A percentile compares a stretch with the other conserved stretches of the same genome.
These are phyloP conservation scores for Adansonia digitata DNA, from an alignment of 345 rosid species.

Conservation along the genomic window DNA sequence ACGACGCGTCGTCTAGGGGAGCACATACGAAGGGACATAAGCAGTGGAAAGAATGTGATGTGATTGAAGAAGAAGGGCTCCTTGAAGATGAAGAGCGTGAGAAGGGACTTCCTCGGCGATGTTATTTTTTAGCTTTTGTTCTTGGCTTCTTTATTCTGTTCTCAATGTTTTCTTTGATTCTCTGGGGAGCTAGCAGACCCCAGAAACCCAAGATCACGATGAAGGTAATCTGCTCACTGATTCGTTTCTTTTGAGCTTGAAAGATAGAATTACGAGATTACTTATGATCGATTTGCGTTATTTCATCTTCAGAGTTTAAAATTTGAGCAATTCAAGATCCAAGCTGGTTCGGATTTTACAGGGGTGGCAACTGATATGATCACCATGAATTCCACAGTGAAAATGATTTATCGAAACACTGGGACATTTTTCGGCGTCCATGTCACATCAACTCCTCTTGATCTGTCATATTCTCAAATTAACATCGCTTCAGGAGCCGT, in stretches of 20 bases:
- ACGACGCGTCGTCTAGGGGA: conserved; percentile 46
- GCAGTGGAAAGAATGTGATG: conserved; percentile 66
- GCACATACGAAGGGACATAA: conserved; percentile 52
- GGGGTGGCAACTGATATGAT: conserved; percentile 96
- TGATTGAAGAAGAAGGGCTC: conserved; percentile 93
- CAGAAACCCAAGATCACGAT: too few relatives aligned
- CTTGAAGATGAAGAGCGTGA: conserved; percentile 73
- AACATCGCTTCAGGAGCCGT: conserved; percentile 75
- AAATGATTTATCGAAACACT: conserved; percentile 68
- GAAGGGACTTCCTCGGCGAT: conserved; percentile 70
- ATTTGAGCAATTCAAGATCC: conserved; percentile 70
- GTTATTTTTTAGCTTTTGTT: conserved; percentile 74
- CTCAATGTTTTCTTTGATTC: too few relatives aligned
- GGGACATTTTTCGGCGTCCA: conserved; percentile 96
- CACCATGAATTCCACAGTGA: conserved; percentile 68
- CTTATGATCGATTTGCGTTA: not conserved
- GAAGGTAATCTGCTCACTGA: conserved; percentile 38
- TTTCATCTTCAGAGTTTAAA: conserved; percentile 51
- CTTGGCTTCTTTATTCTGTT: too few relatives aligned
- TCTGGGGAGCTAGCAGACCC: too few relatives aligned
- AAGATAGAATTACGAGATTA: not conserved
- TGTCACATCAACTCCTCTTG: conserved; percentile 70
- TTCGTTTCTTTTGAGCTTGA: not conserved
- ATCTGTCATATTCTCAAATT: conserved; percentile 60
- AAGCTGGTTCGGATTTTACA: conserved; percentile 85